Evolutionary conservation across 2,329 filamentous ascomycete species (phyloP).

Genomic region (Claviceps africana): DNA sequence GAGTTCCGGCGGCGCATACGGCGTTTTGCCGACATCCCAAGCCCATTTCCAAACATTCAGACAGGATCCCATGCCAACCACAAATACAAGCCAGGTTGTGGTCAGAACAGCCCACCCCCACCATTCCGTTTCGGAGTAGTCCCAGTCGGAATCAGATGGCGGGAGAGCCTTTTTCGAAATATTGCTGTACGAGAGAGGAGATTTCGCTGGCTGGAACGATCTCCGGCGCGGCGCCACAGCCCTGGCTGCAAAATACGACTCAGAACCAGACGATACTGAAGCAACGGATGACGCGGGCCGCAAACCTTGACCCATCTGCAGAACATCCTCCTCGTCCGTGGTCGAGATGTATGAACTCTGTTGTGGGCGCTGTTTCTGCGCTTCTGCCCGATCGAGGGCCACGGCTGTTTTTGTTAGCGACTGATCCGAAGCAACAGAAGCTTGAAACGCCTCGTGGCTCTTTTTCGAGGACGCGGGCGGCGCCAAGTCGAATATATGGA

Average conservation of each 20-base stretch:
- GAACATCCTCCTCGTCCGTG: constrained; percentile 69
- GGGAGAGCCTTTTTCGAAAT: constrained; percentile 34
- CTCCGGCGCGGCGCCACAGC: constrained; percentile 30
- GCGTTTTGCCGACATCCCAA: constrained; percentile 94
- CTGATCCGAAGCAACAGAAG: constrained; percentile 8
- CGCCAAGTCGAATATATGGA: constrained; percentile 33
- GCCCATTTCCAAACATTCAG: constrained; percentile 96
- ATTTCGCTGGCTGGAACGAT: constrained; percentile 40
- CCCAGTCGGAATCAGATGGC: constrained; percentile 49
- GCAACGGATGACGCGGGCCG: constrained; percentile 28
- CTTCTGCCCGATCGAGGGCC: constrained; percentile 1
- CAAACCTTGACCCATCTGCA: constrained; percentile 45
- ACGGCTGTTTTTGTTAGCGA: constrained; percentile 9
- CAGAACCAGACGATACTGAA: constrained; percentile 41
- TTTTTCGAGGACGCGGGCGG: constrained; percentile 33
- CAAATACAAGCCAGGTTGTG: constrained; percentile 90
- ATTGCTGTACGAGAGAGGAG: constrained; percentile 43
- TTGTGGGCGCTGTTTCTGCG: constrained; percentile 11
- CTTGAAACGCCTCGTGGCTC: constrained; percentile 26
- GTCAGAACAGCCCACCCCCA: constrained; percentile 93
- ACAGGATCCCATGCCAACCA: constrained; percentile 91
- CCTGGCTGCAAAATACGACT: constrained; percentile 44
- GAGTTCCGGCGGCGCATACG: constrained; percentile 86
- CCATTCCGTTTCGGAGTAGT: constrained; percentile 90
- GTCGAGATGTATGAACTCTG: constrained; percentile 40